Percentiles rank a stretch among this genome's conserved stretches.
These are phyloP conservation scores for Ichthyophonus hoferi DNA, from an alignment of 208 protist genomes.

Conservation along the genomic window DNA sequence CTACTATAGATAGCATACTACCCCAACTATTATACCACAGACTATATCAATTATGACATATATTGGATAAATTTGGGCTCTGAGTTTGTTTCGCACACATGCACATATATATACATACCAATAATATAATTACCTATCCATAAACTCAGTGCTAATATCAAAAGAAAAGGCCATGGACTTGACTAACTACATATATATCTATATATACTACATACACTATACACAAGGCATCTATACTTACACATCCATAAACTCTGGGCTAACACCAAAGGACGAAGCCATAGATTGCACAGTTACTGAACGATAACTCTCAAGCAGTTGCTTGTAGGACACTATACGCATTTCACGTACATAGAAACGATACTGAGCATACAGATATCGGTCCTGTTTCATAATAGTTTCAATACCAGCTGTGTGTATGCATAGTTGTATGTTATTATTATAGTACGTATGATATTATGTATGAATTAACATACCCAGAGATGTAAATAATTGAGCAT, in stretches of 20 bases:
- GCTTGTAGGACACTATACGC: conserved; percentile 88
- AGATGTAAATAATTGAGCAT: conserved; percentile 80
- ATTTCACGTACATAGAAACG: conserved; percentile 93
- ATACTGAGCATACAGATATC: conserved; percentile 83
- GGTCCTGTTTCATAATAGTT: conserved; percentile 53
- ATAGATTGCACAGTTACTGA: conserved; percentile 89
- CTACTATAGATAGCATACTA: no score
- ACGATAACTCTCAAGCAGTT: conserved; percentile 97
- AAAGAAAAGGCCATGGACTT: neutral
- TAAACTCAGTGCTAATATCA: neutral
- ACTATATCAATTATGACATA: no score
- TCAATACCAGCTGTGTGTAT: conserved; percentile 11
- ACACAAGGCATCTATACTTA: conserved; percentile 17
- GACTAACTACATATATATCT: neutral
- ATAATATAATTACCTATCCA: neutral
- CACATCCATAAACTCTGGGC: conserved; percentile 66
- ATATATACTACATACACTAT: no score
- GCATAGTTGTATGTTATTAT: neutral
- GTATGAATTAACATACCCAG: conserved; percentile 61
- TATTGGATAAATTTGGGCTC: no score
- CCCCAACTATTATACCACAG: no score
- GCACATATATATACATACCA: conserved; percentile 22
- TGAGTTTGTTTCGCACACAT: no score
- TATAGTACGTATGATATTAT: no score
- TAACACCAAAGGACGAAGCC: conserved; percentile 86